Evolutionary conservation across 106 monocot species (phyloP).

Genomic region (Dendrobium huoshanense): DNA sequence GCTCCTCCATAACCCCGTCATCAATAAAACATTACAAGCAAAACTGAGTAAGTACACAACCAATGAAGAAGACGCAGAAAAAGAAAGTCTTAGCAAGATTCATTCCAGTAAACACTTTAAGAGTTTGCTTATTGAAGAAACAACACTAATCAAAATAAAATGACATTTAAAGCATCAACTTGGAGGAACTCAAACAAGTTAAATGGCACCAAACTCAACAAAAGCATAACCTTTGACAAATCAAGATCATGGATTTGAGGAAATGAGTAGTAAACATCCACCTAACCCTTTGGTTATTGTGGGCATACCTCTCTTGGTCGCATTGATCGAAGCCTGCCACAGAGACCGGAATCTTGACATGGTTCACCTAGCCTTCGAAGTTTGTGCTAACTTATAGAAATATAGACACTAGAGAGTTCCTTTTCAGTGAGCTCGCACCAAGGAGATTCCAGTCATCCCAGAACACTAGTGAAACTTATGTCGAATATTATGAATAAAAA

Average conservation of each 20-base stretch:
- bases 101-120: no score
- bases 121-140: neutral
- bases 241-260: neutral
- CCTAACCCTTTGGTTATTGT: neutral
- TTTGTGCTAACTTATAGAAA: neutral
- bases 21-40: no score
- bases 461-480: neutral
- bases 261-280: neutral
- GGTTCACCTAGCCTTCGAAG: neutral
- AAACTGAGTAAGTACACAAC: no score
- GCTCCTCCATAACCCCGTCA: no score
- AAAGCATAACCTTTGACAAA: neutral
- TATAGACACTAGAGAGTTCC: neutral
- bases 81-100: neutral
- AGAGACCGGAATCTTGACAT: constrained; percentile 7
- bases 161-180: neutral
- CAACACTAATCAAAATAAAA: neutral
- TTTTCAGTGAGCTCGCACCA: neutral
- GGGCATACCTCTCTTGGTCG: constrained; percentile 1
- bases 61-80: no score
- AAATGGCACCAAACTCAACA: neutral
- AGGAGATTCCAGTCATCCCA: neutral
- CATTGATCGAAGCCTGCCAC: constrained; percentile 7
- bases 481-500: neutral
- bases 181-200: neutral